phyloP scores from a whole-genome alignment of 768 basidiomycete genomes.

The Trametes cinnabarina region DNA sequence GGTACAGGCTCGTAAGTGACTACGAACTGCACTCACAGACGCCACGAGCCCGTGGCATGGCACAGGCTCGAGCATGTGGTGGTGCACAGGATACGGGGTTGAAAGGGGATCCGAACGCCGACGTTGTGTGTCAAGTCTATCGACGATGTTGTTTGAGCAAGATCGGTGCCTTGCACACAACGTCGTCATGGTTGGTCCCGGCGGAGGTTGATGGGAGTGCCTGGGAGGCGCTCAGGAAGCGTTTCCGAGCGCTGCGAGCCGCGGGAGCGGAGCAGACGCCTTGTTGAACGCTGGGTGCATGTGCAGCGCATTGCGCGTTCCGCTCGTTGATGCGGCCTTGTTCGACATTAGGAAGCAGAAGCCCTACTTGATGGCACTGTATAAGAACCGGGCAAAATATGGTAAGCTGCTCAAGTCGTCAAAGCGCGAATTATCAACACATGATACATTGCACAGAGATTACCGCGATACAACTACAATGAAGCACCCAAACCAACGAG shows the following conservation, averaged over 20 bases:
- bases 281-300: too few relatives aligned
- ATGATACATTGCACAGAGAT: slow-evolving; percentile 1
- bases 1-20: not conserved
- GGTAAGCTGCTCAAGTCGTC: not conserved
- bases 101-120: too few relatives aligned
- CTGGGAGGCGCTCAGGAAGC: too few relatives aligned
- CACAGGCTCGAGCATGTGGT: too few relatives aligned
- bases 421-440: not conserved
- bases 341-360: not conserved
- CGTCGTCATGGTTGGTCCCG: not conserved
- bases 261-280: not conserved
- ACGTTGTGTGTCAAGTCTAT: not conserved
- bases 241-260: too few relatives aligned
- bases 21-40: too few relatives aligned
- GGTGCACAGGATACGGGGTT: not conserved
- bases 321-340: not conserved
- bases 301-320: too few relatives aligned
- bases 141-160: not conserved
- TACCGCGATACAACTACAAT: slow-evolving; percentile 9
- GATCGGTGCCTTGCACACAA: slow-evolving; percentile 1
- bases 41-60: too few relatives aligned
- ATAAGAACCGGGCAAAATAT: not conserved
- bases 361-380: too few relatives aligned
- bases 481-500: not conserved
- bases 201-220: not conserved